A percentile compares a stretch with the other conserved stretches of the same genome.
Evolutionary conservation across 2,329 filamentous ascomycete genomes (phyloP).

Genomic region (Dothistroma septosporum): DNA sequence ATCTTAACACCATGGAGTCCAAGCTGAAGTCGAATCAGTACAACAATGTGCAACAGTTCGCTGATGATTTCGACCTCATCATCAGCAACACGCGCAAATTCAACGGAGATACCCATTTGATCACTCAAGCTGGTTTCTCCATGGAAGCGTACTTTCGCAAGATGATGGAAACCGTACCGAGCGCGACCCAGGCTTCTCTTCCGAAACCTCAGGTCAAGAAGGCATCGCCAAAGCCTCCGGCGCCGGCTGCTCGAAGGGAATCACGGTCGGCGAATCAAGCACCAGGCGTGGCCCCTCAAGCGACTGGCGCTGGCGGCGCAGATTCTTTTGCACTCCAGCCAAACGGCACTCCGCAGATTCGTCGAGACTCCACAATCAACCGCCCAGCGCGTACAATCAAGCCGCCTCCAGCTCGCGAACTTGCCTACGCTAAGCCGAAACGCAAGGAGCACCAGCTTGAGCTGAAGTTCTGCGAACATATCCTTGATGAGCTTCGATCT

Average conservation of each 20-base stretch:
- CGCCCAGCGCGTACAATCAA: conserved; percentile 92
- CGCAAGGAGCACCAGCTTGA: conserved; percentile 86
- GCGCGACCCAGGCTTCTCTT: conserved; percentile 55
- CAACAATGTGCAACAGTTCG: conserved; percentile 64
- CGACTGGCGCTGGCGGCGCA: conserved; percentile 43
- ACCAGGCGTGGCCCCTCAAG: conserved; percentile 33
- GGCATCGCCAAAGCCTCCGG: conserved; percentile 29
- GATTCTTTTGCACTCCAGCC: conserved; percentile 71
- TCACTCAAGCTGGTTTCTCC: conserved; percentile 64
- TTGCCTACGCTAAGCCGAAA: conserved; percentile 87
- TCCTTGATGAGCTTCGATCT: conserved; percentile 73
- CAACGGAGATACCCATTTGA: conserved; percentile 73
- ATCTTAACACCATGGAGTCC: conserved; percentile 75
- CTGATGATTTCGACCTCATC: conserved; percentile 70
- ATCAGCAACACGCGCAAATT: conserved; percentile 74
- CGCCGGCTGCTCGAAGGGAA: conserved; percentile 31
- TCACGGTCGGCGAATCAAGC: conserved; percentile 22
- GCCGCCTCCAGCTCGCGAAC: conserved; percentile 81
- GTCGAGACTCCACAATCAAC: conserved; percentile 77
- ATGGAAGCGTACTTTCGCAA: conserved; percentile 58
- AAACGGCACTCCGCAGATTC: conserved; percentile 74
- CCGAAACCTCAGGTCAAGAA: conserved; percentile 43
- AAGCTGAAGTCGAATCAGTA: conserved; percentile 72
- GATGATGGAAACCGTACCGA: conserved; percentile 58
- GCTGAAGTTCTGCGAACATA: conserved; percentile 81